Conservation (phyloP, 176 grass and related monocot genomes). For the Zoysia japonica region DNA sequence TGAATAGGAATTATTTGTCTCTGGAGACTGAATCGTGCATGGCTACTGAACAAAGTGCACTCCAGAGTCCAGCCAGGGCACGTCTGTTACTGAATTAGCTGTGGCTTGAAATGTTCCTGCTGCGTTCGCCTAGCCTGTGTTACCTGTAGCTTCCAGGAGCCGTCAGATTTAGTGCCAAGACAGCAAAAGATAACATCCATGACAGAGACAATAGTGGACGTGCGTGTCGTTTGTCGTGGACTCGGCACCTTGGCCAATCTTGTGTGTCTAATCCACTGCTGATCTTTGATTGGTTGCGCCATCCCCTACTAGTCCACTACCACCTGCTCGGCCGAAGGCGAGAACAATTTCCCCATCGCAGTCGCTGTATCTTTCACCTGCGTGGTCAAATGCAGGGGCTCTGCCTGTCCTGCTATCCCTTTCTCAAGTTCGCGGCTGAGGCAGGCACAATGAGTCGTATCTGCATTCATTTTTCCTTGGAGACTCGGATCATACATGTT, state of each 20-base stretch:
- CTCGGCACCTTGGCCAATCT: not conserved
- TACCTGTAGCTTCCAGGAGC: not conserved
- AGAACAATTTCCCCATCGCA: not conserved
- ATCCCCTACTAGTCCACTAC: slow-evolving; percentile 20
- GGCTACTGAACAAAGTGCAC: slow-evolving; percentile 8
- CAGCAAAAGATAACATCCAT: slow-evolving; percentile 33
- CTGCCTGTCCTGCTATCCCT: not conserved
- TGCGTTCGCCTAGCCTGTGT: not conserved
- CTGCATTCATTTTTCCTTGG: not conserved
- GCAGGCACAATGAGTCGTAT: not conserved
- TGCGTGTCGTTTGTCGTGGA: not conserved
- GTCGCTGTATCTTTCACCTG: slow-evolving; percentile 2
- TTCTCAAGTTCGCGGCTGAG: slow-evolving; percentile 9
- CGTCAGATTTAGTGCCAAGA: slow-evolving; percentile 1
- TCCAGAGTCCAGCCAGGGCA: not conserved
- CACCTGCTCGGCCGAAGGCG: not conserved
- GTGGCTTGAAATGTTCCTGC: slow-evolving; percentile 8
- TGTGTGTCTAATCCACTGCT: not conserved
- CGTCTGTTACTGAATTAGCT: not conserved
- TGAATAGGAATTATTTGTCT: not conserved
- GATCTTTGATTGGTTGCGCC: not conserved
- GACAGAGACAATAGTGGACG: not conserved
- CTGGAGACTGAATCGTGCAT: not conserved
- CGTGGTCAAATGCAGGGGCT: slow-evolving; percentile 35
- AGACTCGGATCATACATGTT: not conserved